Base-by-base conservation (phyloP, 1,284 basidiomycete genomes). In the Ceratobasidium sp. region DNA sequence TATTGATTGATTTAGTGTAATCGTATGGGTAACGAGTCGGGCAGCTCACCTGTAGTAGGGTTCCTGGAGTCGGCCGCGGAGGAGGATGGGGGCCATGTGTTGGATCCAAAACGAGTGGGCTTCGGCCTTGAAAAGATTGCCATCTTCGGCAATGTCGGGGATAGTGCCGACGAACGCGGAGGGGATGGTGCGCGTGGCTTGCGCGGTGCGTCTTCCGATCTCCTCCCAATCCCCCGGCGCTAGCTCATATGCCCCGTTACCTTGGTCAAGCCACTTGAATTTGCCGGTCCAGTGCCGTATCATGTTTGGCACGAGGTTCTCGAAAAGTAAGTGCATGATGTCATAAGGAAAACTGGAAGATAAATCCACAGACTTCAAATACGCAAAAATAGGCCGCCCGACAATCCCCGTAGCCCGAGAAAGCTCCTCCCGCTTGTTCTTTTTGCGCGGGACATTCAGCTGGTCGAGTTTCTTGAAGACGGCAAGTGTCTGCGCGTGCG, bases 1-100 rank as follows among this genome's bases (percentile, higher is more conserved):
- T 21, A 59, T 33, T 63, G 33, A 48, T 59, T 12, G 5, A 11
- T 23, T 61, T 21, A 61, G 59, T 44, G 23, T 44, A 44, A 12
- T 3, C 25, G 40, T 9, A 28, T 11, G 33, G 40, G 6, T 12
- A 25, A 21, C 6, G 7, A 80, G 67, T 9, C 75, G 40, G 30
- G 46, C 9, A 6, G 11, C 33, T 63, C 36, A 84, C 0, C 77
- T 72, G 73, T 83, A 85, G 71, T 83, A 84, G 54, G 75, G 77
- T 4, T 30, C 63, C 4, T 79, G 80, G 40, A 80, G 79, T 0
- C 77, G 75, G 0, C 75, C 21, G 1, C 61, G 67, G 0, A 85
- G 80, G 0, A 85, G 77, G 4, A 81, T 76, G 0, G 83, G 84
- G 0, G 76, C 82, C 6, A 85, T 54, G 73, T 81, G 83, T 16